Percentiles rank a stretch among this genome's conserved stretches.
These are phyloP conservation scores for Vitis rupestris DNA, from an alignment of 164 flowering plant genomes.

Conservation along the genomic window DNA sequence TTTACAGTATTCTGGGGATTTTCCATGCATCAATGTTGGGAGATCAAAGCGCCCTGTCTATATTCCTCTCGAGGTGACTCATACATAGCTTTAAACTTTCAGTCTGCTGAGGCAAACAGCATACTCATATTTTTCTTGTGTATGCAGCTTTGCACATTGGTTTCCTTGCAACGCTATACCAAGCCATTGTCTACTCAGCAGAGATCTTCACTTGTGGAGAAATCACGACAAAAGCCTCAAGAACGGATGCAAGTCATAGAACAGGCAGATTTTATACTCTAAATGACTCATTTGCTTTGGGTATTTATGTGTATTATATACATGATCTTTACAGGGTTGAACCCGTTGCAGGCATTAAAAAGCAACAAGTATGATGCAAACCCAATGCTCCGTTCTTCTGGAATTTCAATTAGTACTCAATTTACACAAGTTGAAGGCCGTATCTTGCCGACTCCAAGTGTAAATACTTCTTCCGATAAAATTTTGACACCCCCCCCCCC, in stretches of 20 bases:
- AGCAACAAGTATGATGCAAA: slow-evolving; percentile 43
- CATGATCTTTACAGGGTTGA: not conserved
- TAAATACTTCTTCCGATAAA: not conserved
- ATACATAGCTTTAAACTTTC: not conserved
- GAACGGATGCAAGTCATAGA: slow-evolving; percentile 36
- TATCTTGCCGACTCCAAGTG: slow-evolving; percentile 41
- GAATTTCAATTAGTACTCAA: slow-evolving; percentile 30
- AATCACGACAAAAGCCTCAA: slow-evolving; percentile 48
- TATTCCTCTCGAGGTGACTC: slow-evolving; percentile 59
- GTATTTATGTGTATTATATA: not conserved
- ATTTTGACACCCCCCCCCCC: not conserved
- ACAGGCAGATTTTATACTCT: slow-evolving; percentile 17
- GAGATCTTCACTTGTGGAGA: slow-evolving; percentile 43
- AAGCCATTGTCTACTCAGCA: slow-evolving; percentile 36
- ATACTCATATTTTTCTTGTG: not conserved
- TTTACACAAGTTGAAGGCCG: slow-evolving; percentile 49
- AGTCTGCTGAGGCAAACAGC: slow-evolving; percentile 23
- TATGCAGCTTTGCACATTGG: slow-evolving; percentile 37
- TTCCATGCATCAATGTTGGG: slow-evolving; percentile 74
- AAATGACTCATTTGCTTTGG: not conserved
- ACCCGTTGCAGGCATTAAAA: slow-evolving; percentile 15
- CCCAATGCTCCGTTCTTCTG: slow-evolving; percentile 42
- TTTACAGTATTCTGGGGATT: slow-evolving; percentile 38
- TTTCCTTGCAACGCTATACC: slow-evolving; percentile 45
- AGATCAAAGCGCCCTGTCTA: slow-evolving; percentile 63